Conservation (phyloP, 1,284 basidiomycete species). For the Marasmius fiardii region DNA sequence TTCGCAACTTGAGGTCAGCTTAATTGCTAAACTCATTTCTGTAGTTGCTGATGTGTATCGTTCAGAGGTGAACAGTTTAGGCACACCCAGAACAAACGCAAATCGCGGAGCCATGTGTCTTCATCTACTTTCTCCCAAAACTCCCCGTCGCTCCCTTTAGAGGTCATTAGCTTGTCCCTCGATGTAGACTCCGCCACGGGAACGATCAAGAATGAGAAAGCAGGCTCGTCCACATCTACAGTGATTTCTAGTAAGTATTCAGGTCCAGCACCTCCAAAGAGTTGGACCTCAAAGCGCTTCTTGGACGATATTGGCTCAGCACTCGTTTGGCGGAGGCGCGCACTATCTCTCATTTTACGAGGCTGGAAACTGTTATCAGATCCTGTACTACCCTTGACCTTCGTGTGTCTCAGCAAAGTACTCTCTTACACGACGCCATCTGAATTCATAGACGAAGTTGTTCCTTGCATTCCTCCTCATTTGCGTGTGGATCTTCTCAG, state of each 20-base stretch:
- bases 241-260: constrained; percentile 26
- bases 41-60: background rate
- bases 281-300: constrained; percentile 31
- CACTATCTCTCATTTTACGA: constrained; percentile 46
- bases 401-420: constrained; percentile 44
- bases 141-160: constrained; percentile 37
- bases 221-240: background rate
- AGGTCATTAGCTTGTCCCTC: constrained; percentile 27
- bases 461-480: constrained; percentile 51
- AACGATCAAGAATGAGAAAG: background rate
- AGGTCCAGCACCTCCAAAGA: constrained; percentile 47
- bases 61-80: constrained; percentile 66
- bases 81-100: constrained; percentile 51
- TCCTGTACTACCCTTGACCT: constrained; percentile 2
- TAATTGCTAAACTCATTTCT: background rate
- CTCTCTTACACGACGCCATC: constrained; percentile 31
- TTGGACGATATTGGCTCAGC: constrained; percentile 26
- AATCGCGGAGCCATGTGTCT: constrained; percentile 34
- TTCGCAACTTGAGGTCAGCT: constrained; percentile 45
- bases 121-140: constrained; percentile 27
- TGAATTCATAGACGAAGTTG: constrained; percentile 40
- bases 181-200: constrained; percentile 14
- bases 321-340: constrained; percentile 45
- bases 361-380: constrained; percentile 23
- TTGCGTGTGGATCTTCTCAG: constrained; percentile 54